Base-by-base conservation (phyloP, 2,329 filamentous ascomycete species). In the Sporothrix curviconia region DNA sequence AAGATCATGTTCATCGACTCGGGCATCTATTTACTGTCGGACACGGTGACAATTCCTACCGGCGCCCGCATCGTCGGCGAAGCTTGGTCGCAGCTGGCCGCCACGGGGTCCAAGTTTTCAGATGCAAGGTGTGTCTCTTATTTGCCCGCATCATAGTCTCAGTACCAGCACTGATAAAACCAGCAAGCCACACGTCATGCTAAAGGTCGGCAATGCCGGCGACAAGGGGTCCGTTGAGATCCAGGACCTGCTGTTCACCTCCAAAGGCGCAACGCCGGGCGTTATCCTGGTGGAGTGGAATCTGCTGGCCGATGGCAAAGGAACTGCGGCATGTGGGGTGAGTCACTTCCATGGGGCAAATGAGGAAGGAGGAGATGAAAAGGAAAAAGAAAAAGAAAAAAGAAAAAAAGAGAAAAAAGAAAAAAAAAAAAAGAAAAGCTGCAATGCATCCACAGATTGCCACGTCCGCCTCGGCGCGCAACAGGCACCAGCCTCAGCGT, bases 211-310 rank as follows among this genome's bases (percentile, higher is more conserved):
- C 34, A 70, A 79, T 54, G 70, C 71, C 24, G 83, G 83, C 42
- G 79, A 86, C 56, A 72, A 71, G 49, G 86, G 86, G 53, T 72
- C 73, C 12, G 84, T 89, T 34, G 85, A 90, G 68, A 84, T 89
- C 62, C 81, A 78, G 47, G 86, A 90, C 66, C 67, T 87, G 37
- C 77, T 89, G 60, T 80, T 90, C 63, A 78, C 65, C 9, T 58
- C 54, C 4, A 40, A 51, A 0, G 64, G 63, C 78, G 64, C 83
- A 4, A 81, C 82, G 19, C 80, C 85, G 1, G 87, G 87, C 58
- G 85, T 82, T 2, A 82, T 89, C 59, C 74, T 90, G 63, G 77
- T 90, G 66, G 77, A 90, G 66, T 90, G 85, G 85, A 90, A 90
- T 67, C 72, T 89, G 39, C 76, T 76, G 17, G 78, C 77, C 22